Evolutionary conservation across 768 basidiomycete species (phyloP).

Genomic region (Lentinula detonsa): DNA sequence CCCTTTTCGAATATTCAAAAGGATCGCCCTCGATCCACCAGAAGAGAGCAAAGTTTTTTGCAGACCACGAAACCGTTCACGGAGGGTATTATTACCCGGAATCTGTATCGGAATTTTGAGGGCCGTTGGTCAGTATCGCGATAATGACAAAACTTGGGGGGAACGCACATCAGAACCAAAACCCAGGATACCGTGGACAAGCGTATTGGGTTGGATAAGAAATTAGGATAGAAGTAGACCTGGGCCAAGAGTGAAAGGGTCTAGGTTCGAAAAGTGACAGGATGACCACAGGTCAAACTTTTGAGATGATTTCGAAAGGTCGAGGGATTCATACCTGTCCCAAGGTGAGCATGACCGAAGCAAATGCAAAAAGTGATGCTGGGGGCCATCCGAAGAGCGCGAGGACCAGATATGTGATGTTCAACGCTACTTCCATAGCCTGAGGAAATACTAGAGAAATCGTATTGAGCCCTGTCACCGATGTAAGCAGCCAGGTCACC

Average conservation of each 20-base stretch:
- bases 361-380: neutral
- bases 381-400: neutral
- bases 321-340: neutral
- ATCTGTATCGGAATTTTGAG: neutral
- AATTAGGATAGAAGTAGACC: neutral
- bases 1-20: no score
- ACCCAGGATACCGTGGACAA: neutral
- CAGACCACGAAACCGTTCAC: neutral
- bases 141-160: no score
- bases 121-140: no score
- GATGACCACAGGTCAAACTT: neutral
- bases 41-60: neutral
- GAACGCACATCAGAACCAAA: neutral
- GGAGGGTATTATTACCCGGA: neutral
- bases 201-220: neutral
- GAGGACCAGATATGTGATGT: neutral
- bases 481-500: neutral
- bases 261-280: neutral
- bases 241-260: neutral
- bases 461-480: neutral
- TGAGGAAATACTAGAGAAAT: neutral
- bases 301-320: neutral
- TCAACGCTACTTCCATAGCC: neutral
- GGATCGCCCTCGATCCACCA: neutral
- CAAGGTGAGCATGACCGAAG: neutral